Conservation (phyloP, 257 asterid species). For the Salvia miltiorrhiza region DNA sequence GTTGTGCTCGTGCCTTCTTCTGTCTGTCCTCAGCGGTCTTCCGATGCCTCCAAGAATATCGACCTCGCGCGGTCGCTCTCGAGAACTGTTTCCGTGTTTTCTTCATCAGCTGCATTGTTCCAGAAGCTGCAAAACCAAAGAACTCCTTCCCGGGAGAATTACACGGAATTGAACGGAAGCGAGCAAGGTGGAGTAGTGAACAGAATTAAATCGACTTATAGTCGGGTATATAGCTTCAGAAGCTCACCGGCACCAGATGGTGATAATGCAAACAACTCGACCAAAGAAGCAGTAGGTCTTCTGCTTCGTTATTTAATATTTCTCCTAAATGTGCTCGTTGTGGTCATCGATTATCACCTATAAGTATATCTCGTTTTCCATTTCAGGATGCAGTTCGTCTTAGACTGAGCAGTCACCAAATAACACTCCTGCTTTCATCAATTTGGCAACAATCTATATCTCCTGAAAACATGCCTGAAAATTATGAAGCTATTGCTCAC, state of each 20-base stretch:
- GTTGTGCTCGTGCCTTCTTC: conserved; percentile 96
- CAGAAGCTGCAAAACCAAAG: conserved; percentile 65
- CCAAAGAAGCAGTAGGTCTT: conserved; percentile 49
- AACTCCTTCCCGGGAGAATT: conserved; percentile 32
- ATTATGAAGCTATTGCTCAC: conserved; percentile 95
- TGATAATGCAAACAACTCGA: conserved; percentile 35
- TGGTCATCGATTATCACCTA: background rate
- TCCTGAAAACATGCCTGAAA: conserved; percentile 82
- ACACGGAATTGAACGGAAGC: conserved; percentile 30
- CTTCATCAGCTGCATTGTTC: conserved; percentile 93
- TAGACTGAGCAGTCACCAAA: conserved; percentile 93
- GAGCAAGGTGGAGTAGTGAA: conserved; percentile 55
- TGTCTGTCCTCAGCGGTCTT: conserved; percentile 51
- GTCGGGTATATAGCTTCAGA: conserved; percentile 64
- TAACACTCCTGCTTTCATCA: conserved; percentile 72
- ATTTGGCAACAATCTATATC: conserved; percentile 81
- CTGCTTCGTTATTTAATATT: background rate
- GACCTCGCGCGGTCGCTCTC: conserved; percentile 82
- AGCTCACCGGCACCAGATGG: conserved; percentile 38
- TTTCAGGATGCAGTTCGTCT: conserved; percentile 72
- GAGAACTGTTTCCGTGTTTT: conserved; percentile 89
- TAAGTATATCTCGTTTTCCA: conserved; percentile 12
- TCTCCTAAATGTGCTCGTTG: background rate
- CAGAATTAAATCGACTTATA: conserved; percentile 72
- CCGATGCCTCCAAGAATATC: conserved; percentile 34